Percentiles rank a stretch among this genome's conserved stretches.
phyloP scores from a whole-genome alignment of 225 moss, liverwort and hornwort genomes.

The Anthoceros angustus region DNA sequence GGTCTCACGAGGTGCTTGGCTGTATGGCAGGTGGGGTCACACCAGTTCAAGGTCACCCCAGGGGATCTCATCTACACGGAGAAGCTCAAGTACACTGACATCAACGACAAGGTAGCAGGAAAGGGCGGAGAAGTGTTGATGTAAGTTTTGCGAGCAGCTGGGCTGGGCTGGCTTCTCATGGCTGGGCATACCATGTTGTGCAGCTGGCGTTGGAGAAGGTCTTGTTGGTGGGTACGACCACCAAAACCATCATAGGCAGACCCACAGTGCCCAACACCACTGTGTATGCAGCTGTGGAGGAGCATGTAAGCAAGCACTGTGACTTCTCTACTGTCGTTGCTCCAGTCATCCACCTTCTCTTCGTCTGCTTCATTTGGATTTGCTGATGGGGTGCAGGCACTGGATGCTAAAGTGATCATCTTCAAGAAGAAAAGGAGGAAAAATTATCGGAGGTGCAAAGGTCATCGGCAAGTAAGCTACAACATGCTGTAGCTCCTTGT shows the following conservation, averaged over 20 bases:
- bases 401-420: conserved; percentile 72
- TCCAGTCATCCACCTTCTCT: background rate
- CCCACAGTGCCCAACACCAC: conserved; percentile 40
- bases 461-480: conserved; percentile 59
- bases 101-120: conserved; percentile 48
- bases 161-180: background rate
- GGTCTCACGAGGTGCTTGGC: background rate
- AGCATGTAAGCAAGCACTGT: conserved; percentile 34
- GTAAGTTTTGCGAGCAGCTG: background rate
- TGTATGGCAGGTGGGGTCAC: conserved; percentile 38
- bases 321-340: background rate
- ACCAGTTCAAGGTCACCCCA: conserved; percentile 72
- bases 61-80: conserved; percentile 67
- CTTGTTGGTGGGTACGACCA: conserved; percentile 53
- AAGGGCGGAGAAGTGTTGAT: background rate
- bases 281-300: conserved; percentile 61
- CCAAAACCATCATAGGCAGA: conserved; percentile 50
- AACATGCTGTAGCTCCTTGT: too few relatives aligned
- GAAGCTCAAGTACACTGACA: conserved; percentile 71
- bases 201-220: conserved; percentile 70
- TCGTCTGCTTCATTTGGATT: background rate
- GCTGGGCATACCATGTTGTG: conserved; percentile 9
- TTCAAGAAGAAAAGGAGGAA: conserved; percentile 85
- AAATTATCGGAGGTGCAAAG: conserved; percentile 60
- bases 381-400: conserved; percentile 21